Evolutionary conservation across 2,329 filamentous ascomycete species (phyloP), one percentile per base, ranked within the genome.

Genomic region (Colletotrichum noveboracense): DNA sequence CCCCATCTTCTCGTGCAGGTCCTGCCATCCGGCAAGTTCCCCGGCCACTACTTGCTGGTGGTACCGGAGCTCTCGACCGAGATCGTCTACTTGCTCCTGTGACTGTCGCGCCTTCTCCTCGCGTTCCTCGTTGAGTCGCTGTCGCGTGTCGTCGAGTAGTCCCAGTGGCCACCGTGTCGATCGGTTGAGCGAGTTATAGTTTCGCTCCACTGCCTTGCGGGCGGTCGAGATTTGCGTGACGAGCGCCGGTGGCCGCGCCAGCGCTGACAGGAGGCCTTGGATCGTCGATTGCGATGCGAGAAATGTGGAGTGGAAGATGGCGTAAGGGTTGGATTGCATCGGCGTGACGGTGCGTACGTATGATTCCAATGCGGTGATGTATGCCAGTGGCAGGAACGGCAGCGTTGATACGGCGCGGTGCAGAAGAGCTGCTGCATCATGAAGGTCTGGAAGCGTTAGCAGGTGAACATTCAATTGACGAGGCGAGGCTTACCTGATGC

Each of bases 1-100:
- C 2, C 94, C 96, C 86, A 95, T 92, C 80, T 91, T 92, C 78
- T 95, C 95, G 81, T 98, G 93, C 86, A 96, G 91, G 55, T 97
- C 95, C 81, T 98, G 96, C 95, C 97, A 99, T 18, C 95, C 96
- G 1, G 97, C 97, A 71, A 99, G 85, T 86, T 99, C 97, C 3
- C 92, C 90, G 8, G 97, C 96, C 28, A 98, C 96, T 16, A 96
- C 95, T 84, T 97, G 95, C 85, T 98, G 96, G 64, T 96, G 98
- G 84, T 97, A 98, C 66, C 95, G 88, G 71, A 99, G 87, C 84
- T 99, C 97, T 67, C 92, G 92, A 0, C 94, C 93, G n/a, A 98
- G 85, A 58, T 92, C 91, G 24, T 93, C 91, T 13, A 95, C 90
- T 82, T 98, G 95, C 21, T 89, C 85, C 77, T 93, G 91, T 26